Conservation (phyloP, 2,329 filamentous ascomycete genomes). For the Pseudogymnoascus sp. region DNA sequence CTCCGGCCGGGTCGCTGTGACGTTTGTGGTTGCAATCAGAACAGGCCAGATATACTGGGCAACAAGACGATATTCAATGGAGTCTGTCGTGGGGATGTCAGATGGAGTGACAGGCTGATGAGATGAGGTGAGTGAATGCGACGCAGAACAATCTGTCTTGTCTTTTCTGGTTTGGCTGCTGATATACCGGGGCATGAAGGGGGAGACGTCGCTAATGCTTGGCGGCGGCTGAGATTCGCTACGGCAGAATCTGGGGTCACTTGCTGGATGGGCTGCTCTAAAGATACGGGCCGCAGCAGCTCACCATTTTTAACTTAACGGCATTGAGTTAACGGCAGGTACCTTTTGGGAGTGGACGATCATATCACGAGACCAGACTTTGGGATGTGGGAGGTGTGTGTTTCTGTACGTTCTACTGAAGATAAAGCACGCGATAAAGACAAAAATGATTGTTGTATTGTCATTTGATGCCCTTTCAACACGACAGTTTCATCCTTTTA, state of each 20-base stretch:
- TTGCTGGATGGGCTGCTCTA: background rate
- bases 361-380: constrained; percentile 7
- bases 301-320: background rate
- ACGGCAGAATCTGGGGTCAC: background rate
- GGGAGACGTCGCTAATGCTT: constrained; percentile 6
- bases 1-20: background rate
- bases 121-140: background rate
- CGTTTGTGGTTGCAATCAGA: background rate
- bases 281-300: constrained; percentile 6
- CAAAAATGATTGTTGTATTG: background rate
- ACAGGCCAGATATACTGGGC: background rate
- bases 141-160: background rate
- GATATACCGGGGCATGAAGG: constrained; percentile 4
- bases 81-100: background rate
- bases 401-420: background rate
- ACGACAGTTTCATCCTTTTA: background rate
- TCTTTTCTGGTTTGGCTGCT: background rate
- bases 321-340: constrained; percentile 5
- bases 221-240: constrained; percentile 8
- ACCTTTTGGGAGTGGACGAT: background rate
- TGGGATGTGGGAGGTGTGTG: background rate
- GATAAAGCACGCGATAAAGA: background rate
- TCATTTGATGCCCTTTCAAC: background rate
- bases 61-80: background rate
- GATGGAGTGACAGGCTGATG: background rate